Evolutionary conservation across 768 basidiomycete species (phyloP), one percentile per base, ranked within the genome.

Genomic region (Dendrothele bispora): DNA sequence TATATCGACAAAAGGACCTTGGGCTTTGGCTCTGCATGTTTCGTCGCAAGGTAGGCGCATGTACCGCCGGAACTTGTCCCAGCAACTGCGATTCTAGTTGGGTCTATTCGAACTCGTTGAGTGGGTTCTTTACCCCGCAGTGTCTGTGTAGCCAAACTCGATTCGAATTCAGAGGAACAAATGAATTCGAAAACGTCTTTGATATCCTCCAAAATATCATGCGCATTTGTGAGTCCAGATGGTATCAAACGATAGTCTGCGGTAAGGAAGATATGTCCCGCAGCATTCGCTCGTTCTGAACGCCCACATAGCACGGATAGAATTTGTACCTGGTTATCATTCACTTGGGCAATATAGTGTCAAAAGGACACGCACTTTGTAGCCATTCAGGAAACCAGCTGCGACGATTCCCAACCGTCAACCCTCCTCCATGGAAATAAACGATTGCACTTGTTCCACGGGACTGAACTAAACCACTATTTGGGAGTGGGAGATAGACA

Each of bases 351-450:
- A 22, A n/a, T 21, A 36, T 8, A 21, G 44, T 10, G n/a, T 17
- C 24, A 39, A 10, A 12, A 55, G 10, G 30, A n/a, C 15, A 26
- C 70, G 43, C 24, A 85, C 85, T 71, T 39, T 74, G 61, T 21
- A 87, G 63, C 86, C 86, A 88, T n/a, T 43, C 51, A 2, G 85
- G 84, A 59, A 85, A 80, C 82, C 83, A 86, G 55, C 77, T 80
- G 26, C 57, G 60, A 43, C 77, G 69, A 52, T 80, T 77, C 1
- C 84, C 84, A 14, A 78, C 81, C 0, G 79, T 75, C 26, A 87
- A 61, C 7, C 83, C 83, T 3, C 84, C 85, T 6, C 80, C 73
- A 43, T 74, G 75, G 47, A 71, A 74, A 54, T 74, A 79, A 15
- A 77, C 52, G 5, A 78, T 59, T 2, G 68, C 66, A 25, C 17